A percentile compares a stretch with the other conserved stretches of the same genome.
These are phyloP conservation scores for Calonectria multiphialidica DNA, from an alignment of 2,329 filamentous ascomycete species.

Conservation along the genomic window DNA sequence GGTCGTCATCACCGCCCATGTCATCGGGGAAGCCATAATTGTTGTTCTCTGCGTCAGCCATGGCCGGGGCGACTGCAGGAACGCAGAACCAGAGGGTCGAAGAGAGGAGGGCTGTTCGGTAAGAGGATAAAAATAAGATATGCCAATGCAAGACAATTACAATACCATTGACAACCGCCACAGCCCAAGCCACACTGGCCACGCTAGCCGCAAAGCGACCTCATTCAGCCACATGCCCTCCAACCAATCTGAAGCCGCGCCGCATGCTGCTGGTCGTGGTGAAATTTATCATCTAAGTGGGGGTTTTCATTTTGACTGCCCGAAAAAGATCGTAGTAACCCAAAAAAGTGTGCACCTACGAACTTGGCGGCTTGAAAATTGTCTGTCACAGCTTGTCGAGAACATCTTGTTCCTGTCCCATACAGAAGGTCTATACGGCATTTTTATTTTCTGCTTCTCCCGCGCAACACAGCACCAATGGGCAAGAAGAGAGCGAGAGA, in stretches of 20 bases:
- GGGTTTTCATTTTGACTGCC: background rate
- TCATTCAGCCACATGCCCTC: background rate
- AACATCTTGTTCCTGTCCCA: background rate
- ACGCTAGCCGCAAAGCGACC: background rate
- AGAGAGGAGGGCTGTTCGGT: constrained; percentile 32
- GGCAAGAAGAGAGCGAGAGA: constrained; percentile 64
- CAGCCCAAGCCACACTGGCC: background rate
- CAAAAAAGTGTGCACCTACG: constrained; percentile 3
- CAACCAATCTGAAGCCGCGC: background rate
- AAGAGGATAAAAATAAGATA: constrained; percentile 3
- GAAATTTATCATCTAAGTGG: constrained; percentile 47
- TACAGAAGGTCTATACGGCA: background rate
- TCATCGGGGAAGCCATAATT: constrained; percentile 61
- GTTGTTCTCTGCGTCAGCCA: constrained; percentile 58
- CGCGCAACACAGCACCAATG: constrained; percentile 49
- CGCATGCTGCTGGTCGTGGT: background rate
- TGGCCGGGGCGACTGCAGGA: constrained; percentile 47
- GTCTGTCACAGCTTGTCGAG: background rate
- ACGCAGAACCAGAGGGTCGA: constrained; percentile 39
- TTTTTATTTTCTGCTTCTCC: background rate
- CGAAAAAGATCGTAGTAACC: background rate
- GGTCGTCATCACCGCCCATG: constrained; percentile 59
- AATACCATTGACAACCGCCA: background rate
- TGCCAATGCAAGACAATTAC: background rate
- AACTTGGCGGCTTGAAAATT: constrained; percentile 26